Conservation (phyloP, 2,329 filamentous ascomycete genomes). For the Calonectria pteridis region DNA sequence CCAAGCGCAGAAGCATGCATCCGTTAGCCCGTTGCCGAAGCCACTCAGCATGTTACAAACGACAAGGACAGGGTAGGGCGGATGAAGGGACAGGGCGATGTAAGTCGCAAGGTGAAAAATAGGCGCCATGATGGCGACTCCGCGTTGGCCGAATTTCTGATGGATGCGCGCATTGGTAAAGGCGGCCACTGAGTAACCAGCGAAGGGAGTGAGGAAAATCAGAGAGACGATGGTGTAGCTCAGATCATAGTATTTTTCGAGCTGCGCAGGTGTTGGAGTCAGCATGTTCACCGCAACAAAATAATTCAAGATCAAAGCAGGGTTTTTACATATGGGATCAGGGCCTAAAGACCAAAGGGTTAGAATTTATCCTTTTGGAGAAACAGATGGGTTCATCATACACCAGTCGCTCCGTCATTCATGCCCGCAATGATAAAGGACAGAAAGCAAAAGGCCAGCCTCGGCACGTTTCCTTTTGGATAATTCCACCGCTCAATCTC, state of each 20-base stretch:
- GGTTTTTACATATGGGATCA: conserved; percentile 40
- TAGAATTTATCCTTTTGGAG: background rate
- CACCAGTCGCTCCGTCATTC: conserved; percentile 73
- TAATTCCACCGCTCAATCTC: conserved; percentile 52
- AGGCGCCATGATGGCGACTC: conserved; percentile 73
- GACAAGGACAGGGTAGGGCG: conserved; percentile 74
- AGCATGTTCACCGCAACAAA: background rate
- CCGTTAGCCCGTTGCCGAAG: conserved; percentile 75
- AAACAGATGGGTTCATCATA: conserved; percentile 47
- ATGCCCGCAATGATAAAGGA: conserved; percentile 71
- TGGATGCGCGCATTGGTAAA: conserved; percentile 73
- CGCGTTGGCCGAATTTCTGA: conserved; percentile 72
- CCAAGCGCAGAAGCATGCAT: conserved; percentile 64
- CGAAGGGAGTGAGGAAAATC: conserved; percentile 73
- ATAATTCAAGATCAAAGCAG: fast-evolving
- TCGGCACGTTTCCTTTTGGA: conserved; percentile 48
- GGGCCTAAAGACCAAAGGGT: conserved; percentile 30
- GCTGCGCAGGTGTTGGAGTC: conserved; percentile 49
- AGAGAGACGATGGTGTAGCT: conserved; percentile 72
- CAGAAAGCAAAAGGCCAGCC: conserved; percentile 62
- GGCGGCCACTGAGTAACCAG: conserved; percentile 72
- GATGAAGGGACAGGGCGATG: conserved; percentile 69
- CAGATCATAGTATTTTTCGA: conserved; percentile 72
- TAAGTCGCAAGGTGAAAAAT: conserved; percentile 73
- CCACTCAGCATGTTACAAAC: conserved; percentile 73